phyloP scores from a whole-genome alignment of 768 basidiomycete genomes.

The Leccinum subgranulosum region DNA sequence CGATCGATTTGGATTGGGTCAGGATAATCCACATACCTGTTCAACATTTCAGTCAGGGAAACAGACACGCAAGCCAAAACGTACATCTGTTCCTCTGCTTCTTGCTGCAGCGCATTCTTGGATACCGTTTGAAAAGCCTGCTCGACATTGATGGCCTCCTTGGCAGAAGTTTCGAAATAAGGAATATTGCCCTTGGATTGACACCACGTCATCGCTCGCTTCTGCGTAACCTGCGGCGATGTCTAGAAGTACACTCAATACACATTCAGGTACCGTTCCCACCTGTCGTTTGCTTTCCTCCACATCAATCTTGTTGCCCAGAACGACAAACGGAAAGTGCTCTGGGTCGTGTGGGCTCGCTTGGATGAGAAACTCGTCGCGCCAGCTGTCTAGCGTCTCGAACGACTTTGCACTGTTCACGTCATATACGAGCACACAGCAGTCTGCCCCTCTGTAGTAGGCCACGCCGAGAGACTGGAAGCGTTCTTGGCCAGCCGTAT shows the following conservation, averaged over 20 bases:
- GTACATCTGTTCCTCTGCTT: slow-evolving; percentile 92
- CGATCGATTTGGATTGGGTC: slow-evolving; percentile 97
- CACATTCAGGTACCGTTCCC: slow-evolving; percentile 24
- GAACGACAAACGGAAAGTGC: slow-evolving; percentile 98
- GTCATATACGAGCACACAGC: slow-evolving; percentile 98
- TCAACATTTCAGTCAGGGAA: slow-evolving; percentile 13
- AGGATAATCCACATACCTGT: slow-evolving; percentile 97
- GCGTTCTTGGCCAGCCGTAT: slow-evolving; percentile 98
- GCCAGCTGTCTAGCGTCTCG: slow-evolving; percentile 98
- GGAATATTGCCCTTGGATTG: slow-evolving; percentile 99
- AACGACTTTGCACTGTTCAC: slow-evolving; percentile 99
- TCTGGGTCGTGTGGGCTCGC: slow-evolving; percentile 98
- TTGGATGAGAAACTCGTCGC: slow-evolving; percentile 98
- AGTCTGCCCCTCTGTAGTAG: slow-evolving; percentile 98
- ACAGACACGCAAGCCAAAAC: slow-evolving; percentile 28
- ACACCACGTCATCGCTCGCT: slow-evolving; percentile 99
- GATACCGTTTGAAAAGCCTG: slow-evolving; percentile 99
- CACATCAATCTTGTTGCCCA: slow-evolving; percentile 99
- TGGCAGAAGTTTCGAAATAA: slow-evolving; percentile 99
- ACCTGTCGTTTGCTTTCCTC: slow-evolving; percentile 99
- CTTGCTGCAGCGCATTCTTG: slow-evolving; percentile 98
- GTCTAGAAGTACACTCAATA: neutral
- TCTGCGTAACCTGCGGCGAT: slow-evolving; percentile 83
- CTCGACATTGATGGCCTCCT: slow-evolving; percentile 99
- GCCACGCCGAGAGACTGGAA: slow-evolving; percentile 99